A percentile compares a stretch with the other conserved stretches of the same genome.
Evolutionary conservation across 2,329 filamentous ascomycete species (phyloP).

Genomic region (Ascochyta rabiei): DNA sequence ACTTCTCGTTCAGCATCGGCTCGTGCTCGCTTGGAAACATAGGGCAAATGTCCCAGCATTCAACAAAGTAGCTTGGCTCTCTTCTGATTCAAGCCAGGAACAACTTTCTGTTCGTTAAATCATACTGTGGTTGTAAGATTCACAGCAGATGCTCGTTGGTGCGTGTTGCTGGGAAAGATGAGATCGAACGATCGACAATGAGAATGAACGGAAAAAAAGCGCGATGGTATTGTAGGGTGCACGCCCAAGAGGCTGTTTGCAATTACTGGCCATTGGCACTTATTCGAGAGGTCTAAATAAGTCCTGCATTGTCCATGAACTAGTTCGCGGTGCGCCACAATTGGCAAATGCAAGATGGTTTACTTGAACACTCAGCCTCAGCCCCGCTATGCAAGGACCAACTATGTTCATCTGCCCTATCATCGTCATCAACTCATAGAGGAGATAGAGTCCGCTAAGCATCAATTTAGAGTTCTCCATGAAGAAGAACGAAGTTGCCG

Average conservation of each 20-base stretch:
- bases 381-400: conserved; percentile 19
- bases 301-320: conserved; percentile 11
- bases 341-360: conserved; percentile 21
- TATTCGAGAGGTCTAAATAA: conserved; percentile 1
- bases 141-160: background rate
- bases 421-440: background rate
- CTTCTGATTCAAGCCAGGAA: background rate
- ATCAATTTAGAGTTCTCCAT: background rate
- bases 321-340: conserved; percentile 20
- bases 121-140: background rate
- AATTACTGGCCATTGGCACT: conserved; percentile 5
- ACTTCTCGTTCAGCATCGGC: conserved; percentile 26
- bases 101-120: background rate
- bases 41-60: background rate
- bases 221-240: background rate
- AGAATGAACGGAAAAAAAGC: background rate
- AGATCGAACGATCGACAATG: background rate
- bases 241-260: background rate
- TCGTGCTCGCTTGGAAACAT: conserved; percentile 22
- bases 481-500: background rate
- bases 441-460: conserved; percentile 1
- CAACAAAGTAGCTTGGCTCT: background rate
- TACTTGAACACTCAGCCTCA: conserved; percentile 26
- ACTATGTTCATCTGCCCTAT: conserved; percentile 1
- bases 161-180: background rate